Evolutionary conservation across 371 early-diverging fungal genomes (phyloP), one percentile per base, ranked within the genome.

Genomic region (Zancudomyces culisetae): DNA sequence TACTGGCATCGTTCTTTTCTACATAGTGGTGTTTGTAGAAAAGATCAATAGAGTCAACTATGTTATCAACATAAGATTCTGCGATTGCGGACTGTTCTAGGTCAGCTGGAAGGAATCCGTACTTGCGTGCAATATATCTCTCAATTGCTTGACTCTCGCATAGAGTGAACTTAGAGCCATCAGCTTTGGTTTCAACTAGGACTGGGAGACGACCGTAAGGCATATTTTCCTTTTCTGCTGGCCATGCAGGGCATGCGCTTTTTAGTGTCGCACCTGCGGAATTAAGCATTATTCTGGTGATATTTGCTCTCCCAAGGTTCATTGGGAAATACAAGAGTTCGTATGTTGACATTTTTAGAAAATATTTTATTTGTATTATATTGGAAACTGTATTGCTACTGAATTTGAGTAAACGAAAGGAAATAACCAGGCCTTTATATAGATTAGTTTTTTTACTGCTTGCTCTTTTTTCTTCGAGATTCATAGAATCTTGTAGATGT

Each of bases 181-280:
- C 60, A 2, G 53, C 26, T 4, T 53, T 55, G 10, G 54, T 60
- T 46, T 74, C 75, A 2, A 69, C 53, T 3, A 76, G 57, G 18
- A 75, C 68, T 1, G 77, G 76, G 4, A 68, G 54, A n/a, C 64
- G 64, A 19, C 75, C 69, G 45, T 68, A 75, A 1, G 76, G 77
- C 39, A 63, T 69, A 39, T 63, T 47, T 0, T 43, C 18, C 64
- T 77, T 77, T 20, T 42, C 51, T 10, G 40, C 46, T 2, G 61
- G 59, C 76, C 76, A 76, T 3, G 64, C 68, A 22, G 56, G 66
- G 27, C 55, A 20, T 35, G 53, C 58, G 29, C 65, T 63, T 2
- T 39, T 42, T 66, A 13, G n/a, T 13, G 13, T n/a, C 12, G 46
- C 46, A 12, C 19, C 19, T 13, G 13, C 46, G 27, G 19, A 13